Evolutionary conservation across 805 yeast genomes (phyloP), one percentile per base, ranked within the genome.

Genomic region (Candida dendrica): DNA sequence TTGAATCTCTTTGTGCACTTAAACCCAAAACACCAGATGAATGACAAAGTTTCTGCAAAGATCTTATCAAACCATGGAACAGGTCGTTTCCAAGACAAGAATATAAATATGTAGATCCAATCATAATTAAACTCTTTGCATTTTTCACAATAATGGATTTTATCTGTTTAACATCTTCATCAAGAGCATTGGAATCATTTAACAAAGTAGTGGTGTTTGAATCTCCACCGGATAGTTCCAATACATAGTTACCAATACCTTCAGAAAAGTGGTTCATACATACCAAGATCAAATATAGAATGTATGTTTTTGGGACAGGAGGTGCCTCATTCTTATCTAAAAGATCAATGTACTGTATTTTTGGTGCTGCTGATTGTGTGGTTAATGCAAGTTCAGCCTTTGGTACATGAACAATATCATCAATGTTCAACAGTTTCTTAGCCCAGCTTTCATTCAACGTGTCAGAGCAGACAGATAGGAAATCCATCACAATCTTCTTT

Each of bases 311-410:
- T 2, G 93, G 85, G 2, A 72, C 64, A 1, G 67, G 53, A 0
- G 96, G 96, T 0, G 96, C 81, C 22, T 85, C 95, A 0, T 66
- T 51, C 53, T 89, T 89, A 56, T 91, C 98, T 19, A 93, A 68
- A 41, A 81, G 74, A 42, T 91, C 96, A 26, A 90, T 67, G 43
- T 79, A 72, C 13, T 79, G 64, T 0, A 81, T 68, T 49, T 78
- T 75, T 37, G 74, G 60, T 2, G 66, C 55, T 0, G 85, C 74
- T 10, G 58, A 58, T 4, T 65, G 60, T 14, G 60, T 56, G 0
- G 79, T 69, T 24, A 81, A 61, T 0, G 66, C 56, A 3, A 61
- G 53, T 5, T 50, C 55, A 7, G 40, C 26, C 3, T 39, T 26
- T 29, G 61, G 59, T 3, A 46, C 26, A 6, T 40, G 27, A 8